Evolutionary conservation across 495 filamentous ascomycete genomes (phyloP), one percentile per base, ranked within the genome.

Genomic region (Stereocaulon alpinum): DNA sequence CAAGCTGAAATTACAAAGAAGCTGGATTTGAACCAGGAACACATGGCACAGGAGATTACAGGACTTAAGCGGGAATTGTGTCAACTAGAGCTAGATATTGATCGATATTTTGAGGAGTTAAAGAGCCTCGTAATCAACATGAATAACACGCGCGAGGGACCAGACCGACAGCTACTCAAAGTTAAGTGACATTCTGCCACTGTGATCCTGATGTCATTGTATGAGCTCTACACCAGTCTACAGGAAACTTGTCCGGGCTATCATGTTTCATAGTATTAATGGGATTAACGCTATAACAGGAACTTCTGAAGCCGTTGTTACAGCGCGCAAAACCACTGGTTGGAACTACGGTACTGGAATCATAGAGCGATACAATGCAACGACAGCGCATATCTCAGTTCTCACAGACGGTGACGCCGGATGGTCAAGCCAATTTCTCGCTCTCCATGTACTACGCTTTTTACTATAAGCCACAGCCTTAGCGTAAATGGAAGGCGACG

Each of bases 391-490:
- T 3, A 11, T 37, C 32, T 37, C 32, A 37, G 7, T 27, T 4
- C 40, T n/a, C 22, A 27, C 5, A 37, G 45, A 15, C 9, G 14
- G 20, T 11, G 7, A 48, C 44, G 20, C 43, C 15, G 27, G 45
- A 41, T 40, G 20, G 5, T 37, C 32, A 37, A 37, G 32, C 34
- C 42, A 27, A 41, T 0, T 20, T 37, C 27, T 56, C 54, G 42
- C 29, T 47, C 4, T n/a, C 42, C 1, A 37, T 47, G 55, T 57
- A 57, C 20, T 57, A 57, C 22, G 27, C 55, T 40, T 57, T 34
- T 11, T 57, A 57, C 29, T 57, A 48, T 15, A 11, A 47, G 55
- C 55, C 54, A 14, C 34, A 37, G 34, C 34, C 34, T 37, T 10
- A 10, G 34, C 34, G 34, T 37, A 37, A 37, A 37, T 37, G 34